phyloP scores from a whole-genome alignment of 2,329 filamentous ascomycete species.

The Ceratocystis eucalypticola region DNA sequence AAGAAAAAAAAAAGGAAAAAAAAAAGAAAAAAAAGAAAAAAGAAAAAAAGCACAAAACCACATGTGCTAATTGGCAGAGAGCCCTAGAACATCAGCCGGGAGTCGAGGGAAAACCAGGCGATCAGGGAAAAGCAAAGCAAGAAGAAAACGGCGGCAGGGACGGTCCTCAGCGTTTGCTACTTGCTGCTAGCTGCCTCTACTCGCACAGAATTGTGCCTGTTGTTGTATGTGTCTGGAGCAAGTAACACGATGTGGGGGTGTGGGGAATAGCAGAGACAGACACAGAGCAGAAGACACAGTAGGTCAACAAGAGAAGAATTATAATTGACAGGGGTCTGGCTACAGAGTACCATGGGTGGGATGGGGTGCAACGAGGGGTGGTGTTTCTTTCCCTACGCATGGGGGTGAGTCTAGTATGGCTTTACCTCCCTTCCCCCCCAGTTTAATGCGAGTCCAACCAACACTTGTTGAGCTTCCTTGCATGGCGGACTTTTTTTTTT shows the following conservation, averaged over 20 bases:
- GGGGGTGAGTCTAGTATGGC: not conserved
- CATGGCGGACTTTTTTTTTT: not conserved
- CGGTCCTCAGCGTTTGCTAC: not conserved
- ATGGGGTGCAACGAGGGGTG: not conserved
- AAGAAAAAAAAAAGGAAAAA: not conserved
- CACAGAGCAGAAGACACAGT: not conserved
- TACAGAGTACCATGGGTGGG: not conserved
- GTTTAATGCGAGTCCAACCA: not conserved
- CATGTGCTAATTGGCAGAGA: not conserved
- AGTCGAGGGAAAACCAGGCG: no score
- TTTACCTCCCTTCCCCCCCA: not conserved
- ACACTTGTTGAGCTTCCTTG: not conserved
- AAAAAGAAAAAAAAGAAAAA: not conserved
- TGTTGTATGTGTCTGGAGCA: not conserved
- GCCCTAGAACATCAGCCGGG: no score
- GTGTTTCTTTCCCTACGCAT: not conserved
- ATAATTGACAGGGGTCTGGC: not conserved
- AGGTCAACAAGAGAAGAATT: not conserved
- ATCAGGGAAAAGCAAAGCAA: no score
- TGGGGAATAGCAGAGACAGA: not conserved
- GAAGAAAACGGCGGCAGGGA: no score
- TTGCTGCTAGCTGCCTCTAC: not conserved
- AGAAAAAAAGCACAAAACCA: not conserved
- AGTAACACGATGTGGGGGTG: conserved; percentile 8
- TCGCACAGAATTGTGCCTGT: not conserved